Evolutionary conservation across 75 land plant species (phyloP).

Genomic region (Cryptomeria japonica): DNA sequence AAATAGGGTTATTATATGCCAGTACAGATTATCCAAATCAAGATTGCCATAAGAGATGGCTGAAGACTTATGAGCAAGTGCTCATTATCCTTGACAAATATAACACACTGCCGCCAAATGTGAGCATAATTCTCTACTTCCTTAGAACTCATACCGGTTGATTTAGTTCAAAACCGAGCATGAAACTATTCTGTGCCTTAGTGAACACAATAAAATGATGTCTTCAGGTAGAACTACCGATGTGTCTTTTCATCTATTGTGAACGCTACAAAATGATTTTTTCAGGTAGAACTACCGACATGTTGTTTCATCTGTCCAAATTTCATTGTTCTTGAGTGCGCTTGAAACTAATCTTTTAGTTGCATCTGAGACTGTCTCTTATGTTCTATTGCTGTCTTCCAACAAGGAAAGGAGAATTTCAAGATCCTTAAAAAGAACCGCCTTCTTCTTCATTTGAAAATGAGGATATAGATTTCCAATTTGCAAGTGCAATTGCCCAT

Average conservation of each 20-base stretch:
- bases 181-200: background rate
- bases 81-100: background rate
- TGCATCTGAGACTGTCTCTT: background rate
- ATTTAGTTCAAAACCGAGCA: background rate
- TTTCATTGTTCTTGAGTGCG: background rate
- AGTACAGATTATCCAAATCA: background rate
- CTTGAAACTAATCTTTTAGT: background rate
- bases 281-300: background rate
- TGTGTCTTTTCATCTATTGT: background rate
- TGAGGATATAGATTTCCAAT: background rate
- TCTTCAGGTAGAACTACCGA: background rate
- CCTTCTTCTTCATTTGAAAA: background rate
- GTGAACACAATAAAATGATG: background rate
- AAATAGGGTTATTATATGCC: too few relatives aligned
- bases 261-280: background rate
- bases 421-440: background rate
- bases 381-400: background rate
- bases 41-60: background rate
- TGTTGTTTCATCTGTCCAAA: background rate
- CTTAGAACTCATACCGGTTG: background rate
- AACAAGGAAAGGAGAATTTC: background rate
- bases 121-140: background rate
- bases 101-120: background rate
- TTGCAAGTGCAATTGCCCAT: background rate
- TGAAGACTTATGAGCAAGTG: background rate